These are phyloP conservation scores for Xylaria polymorpha DNA, from an alignment of 2,329 filamentous ascomycete species.

Conservation along the genomic window DNA sequence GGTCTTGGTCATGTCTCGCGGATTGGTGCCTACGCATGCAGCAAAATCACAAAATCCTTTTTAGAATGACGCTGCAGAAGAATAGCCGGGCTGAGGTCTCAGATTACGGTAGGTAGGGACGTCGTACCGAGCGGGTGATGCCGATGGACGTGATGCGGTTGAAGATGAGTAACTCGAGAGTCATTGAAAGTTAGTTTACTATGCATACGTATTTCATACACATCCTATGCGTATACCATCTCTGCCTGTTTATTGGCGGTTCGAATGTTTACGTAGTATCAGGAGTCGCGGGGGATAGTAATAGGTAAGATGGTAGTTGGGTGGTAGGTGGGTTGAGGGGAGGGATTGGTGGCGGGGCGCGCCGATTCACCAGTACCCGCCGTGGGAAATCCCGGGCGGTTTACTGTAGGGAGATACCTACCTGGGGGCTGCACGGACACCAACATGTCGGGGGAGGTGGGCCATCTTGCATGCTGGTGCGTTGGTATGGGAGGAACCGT, in stretches of 20 bases:
- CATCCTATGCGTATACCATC: not conserved
- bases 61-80: not conserved
- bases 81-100: not conserved
- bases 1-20: not conserved
- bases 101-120: not conserved
- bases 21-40: not conserved
- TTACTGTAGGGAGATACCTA: not conserved
- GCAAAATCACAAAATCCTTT: not conserved
- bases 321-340: not conserved
- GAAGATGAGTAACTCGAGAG: not conserved
- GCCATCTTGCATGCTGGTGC: slow-evolving; percentile 5
- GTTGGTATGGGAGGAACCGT: slow-evolving; percentile 1
- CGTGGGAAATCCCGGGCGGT: slow-evolving; percentile 2
- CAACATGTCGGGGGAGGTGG: slow-evolving; percentile 18
- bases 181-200: too few relatives aligned
- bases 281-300: not conserved
- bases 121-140: not conserved
- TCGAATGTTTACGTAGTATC: not conserved
- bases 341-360: slow-evolving; percentile 8
- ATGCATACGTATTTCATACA: not conserved
- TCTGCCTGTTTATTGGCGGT: not conserved
- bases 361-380: slow-evolving; percentile 6
- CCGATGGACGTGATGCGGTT: not conserved
- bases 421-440: not conserved
- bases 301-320: not conserved